Evolutionary conservation across 108 stramenopile species (phyloP).

Genomic region (Cyclotella atomus): DNA sequence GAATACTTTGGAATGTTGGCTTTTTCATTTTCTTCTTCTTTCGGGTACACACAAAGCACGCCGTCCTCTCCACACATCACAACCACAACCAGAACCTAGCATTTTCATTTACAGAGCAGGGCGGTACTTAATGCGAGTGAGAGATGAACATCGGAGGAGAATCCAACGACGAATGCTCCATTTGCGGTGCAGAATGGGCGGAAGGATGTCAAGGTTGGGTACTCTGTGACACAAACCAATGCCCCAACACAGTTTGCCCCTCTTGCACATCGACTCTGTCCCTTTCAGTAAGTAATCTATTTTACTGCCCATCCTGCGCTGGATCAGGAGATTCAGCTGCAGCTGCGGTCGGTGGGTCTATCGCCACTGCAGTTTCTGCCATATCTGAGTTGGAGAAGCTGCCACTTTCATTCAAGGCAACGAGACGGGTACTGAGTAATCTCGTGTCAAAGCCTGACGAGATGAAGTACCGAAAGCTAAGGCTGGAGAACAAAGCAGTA

Average conservation of each 20-base stretch:
- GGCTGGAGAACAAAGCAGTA: conserved; percentile 24
- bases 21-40: too few species aligned
- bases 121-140: too few species aligned
- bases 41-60: too few species aligned
- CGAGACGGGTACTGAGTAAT: conserved; percentile 13
- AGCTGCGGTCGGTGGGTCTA: not conserved
- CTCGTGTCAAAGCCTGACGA: conserved; percentile 16
- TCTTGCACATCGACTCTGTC: conserved; percentile 4
- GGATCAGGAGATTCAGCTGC: too few species aligned
- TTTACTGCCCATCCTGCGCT: conserved; percentile 39
- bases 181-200: conserved; percentile 15
- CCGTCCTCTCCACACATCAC: too few species aligned
- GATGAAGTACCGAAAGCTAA: conserved; percentile 13
- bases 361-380: conserved; percentile 8
- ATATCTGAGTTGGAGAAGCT: conserved; percentile 23
- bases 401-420: conserved; percentile 21
- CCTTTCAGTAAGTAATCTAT: conserved; percentile 25
- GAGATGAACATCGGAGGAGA: too few species aligned
- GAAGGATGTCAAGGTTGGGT: conserved; percentile 17
- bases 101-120: too few species aligned
- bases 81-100: too few species aligned
- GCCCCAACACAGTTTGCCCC: conserved; percentile 27
- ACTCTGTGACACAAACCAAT: conserved; percentile 24
- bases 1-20: too few species aligned
- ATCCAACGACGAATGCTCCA: conserved; percentile 32